Evolutionary conservation across 2,329 filamentous ascomycete genomes (phyloP).

Genomic region (Ophiostoma pallidulum): DNA sequence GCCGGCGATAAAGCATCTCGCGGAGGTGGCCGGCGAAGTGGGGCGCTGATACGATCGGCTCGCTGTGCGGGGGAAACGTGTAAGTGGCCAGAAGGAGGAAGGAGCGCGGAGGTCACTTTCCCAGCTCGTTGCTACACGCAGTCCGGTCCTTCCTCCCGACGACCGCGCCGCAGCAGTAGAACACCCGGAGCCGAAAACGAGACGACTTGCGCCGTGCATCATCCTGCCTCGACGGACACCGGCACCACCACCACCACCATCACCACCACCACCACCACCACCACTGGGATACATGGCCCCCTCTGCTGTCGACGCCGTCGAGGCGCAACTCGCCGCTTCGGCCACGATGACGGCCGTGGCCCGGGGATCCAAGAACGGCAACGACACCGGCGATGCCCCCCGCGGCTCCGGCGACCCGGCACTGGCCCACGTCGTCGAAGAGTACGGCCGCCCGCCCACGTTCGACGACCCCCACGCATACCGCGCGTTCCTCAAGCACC

Average conservation of each 20-base stretch:
- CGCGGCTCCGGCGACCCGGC: conserved; percentile 15
- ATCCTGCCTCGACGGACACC: background rate
- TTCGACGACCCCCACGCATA: conserved; percentile 27
- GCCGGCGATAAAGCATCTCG: too few species aligned
- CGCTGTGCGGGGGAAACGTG: conserved; percentile 6
- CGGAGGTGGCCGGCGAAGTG: conserved; percentile 11
- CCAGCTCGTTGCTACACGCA: background rate
- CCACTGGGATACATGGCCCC: conserved; percentile 14
- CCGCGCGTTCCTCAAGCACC: conserved; percentile 42
- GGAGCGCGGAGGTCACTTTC: background rate
- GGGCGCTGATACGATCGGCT: background rate
- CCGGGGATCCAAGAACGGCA: too few species aligned
- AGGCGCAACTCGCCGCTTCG: background rate
- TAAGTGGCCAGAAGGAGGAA: background rate
- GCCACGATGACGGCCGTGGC: background rate
- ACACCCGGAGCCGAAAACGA: too few species aligned
- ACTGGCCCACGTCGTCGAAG: conserved; percentile 13
- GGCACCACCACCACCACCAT: too few species aligned
- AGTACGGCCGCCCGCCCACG: conserved; percentile 13
- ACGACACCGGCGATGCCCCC: background rate
- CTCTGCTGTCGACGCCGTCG: conserved; percentile 3
- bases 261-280: too few species aligned
- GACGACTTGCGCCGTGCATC: background rate
- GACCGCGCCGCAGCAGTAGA: too few species aligned
- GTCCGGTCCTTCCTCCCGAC: too few species aligned